Evolutionary conservation across 352 stramenopile genomes (phyloP).

Genomic region (Phytophthora citrophthora): DNA sequence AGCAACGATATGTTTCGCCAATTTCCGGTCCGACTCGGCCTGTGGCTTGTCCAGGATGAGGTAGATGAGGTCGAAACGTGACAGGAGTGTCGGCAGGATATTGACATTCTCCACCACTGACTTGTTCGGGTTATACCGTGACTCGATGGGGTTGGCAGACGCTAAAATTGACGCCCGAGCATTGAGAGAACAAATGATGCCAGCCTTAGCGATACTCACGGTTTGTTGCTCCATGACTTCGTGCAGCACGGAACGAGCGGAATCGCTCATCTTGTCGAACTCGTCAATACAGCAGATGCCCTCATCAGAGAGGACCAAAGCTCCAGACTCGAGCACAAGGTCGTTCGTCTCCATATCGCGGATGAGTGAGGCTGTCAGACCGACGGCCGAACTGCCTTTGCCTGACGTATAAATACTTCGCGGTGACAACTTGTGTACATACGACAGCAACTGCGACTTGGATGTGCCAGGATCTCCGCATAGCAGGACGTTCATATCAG

Average conservation of each 20-base stretch:
- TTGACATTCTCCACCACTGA: slow-evolving; percentile 99
- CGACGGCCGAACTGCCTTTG: slow-evolving; percentile 97
- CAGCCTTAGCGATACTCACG: slow-evolving; percentile 98
- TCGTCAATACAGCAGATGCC: slow-evolving; percentile 99
- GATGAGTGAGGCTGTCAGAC: slow-evolving; percentile 97
- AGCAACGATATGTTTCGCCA: slow-evolving; percentile 98
- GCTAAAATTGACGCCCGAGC: slow-evolving; percentile 98
- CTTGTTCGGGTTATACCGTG: slow-evolving; percentile 98
- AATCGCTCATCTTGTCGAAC: slow-evolving; percentile 99
- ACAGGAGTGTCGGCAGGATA: slow-evolving; percentile 97
- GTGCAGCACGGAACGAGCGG: slow-evolving; percentile 97
- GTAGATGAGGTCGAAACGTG: slow-evolving; percentile 99
- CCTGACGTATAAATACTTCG: slow-evolving; percentile 99
- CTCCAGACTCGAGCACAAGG: slow-evolving; percentile 97
- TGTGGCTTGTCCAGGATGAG: slow-evolving; percentile 98
- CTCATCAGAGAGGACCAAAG: slow-evolving; percentile 97
- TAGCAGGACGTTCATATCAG: slow-evolving; percentile 99
- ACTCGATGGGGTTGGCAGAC: slow-evolving; percentile 98
- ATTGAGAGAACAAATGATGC: slow-evolving; percentile 99
- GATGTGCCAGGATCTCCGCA: slow-evolving; percentile 98
- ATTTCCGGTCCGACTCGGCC: slow-evolving; percentile 92
- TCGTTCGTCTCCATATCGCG: slow-evolving; percentile 98
- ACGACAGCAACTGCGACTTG: slow-evolving; percentile 98
- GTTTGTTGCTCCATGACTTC: slow-evolving; percentile 99
- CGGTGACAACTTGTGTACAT: slow-evolving; percentile 96